Conservation (phyloP, 2,329 filamentous ascomycete species). For the Pseudocercospora fuligena region DNA sequence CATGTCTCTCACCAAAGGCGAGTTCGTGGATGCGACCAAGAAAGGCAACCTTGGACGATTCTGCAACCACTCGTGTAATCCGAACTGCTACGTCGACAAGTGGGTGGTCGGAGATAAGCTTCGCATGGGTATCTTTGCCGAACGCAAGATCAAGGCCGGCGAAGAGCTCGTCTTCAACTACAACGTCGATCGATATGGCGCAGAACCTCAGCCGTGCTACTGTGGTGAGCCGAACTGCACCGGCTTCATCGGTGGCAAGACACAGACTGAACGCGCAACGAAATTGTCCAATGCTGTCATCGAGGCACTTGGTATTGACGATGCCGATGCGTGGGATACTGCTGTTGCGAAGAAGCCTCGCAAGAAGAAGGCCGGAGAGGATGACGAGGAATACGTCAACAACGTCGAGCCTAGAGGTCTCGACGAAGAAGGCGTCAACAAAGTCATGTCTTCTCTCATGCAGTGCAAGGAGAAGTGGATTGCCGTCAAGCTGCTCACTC, state of each 20-base stretch:
- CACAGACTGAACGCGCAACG: conserved; percentile 92
- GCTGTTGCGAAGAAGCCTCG: conserved; percentile 85
- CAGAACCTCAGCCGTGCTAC: conserved; percentile 95
- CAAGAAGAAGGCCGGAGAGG: conserved; percentile 89
- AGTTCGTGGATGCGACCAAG: conserved; percentile 97
- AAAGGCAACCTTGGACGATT: conserved; percentile 95
- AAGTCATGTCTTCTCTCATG: conserved; percentile 95
- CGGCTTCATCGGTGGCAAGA: conserved; percentile 96
- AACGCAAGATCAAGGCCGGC: conserved; percentile 80
- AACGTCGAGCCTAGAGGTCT: conserved; percentile 80
- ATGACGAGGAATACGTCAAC: conserved; percentile 95
- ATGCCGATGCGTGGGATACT: conserved; percentile 89
- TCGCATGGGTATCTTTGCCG: conserved; percentile 97
- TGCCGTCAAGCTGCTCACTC: conserved; percentile 87
- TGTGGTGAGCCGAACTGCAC: conserved; percentile 94
- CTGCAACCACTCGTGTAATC: conserved; percentile 98
- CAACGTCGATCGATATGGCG: conserved; percentile 97
- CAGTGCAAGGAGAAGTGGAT: conserved; percentile 99
- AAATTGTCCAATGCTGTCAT: conserved; percentile 88
- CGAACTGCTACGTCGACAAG: conserved; percentile 99
- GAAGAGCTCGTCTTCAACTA: conserved; percentile 99
- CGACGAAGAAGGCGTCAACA: conserved; percentile 81
- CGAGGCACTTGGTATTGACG: conserved; percentile 93
- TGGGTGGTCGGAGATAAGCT: conserved; percentile 98
- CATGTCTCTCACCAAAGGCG: conserved; percentile 95